Base-by-base conservation (phyloP, 768 basidiomycete genomes). In the Serendipita sp. region DNA sequence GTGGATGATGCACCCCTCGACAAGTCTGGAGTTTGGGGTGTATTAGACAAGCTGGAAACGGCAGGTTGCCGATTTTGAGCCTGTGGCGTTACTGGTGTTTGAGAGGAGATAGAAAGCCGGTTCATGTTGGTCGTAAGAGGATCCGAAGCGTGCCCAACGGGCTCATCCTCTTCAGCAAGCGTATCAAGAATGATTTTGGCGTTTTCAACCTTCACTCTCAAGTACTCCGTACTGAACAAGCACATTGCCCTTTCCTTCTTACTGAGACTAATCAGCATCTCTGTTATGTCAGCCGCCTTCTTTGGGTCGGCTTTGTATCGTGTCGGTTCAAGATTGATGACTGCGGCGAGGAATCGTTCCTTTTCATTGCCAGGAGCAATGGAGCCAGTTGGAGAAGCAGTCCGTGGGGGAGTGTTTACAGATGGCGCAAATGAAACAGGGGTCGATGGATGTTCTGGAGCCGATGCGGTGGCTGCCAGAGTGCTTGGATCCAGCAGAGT, bases 231-330 rank as follows among this genome's bases (percentile, higher is more conserved):
- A 68, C 92, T 94, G 79, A 95, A 95, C 45, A 94, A 77, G 74
- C 92, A 93, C 83, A 94, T 81, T 0, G 90, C 91, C 13, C 92
- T 83, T 68, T 95, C 92, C 66, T 88, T 83, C 74, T 92, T 94
- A 1, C 88, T 85, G 16, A 95, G 78, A 69, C 84, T 86, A 86
- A 92, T 88, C 41, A 94, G 75, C 62, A 95, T 77, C 28, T 87
- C 88, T 0, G 86, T 84, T 51, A 94, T 78, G 67, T 89, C 86
- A 2, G 70, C 70, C 51, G 84, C 82, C 62, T 83, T 80, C 0
- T 76, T 71, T 3, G 80, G 75, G 46, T 68, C 65, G 4, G 56
- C 37, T 38, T 32, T 16, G 56, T 60, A 60, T 8, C 56, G 56
- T 30, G 56, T 30, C 13, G 67, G 28, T 72, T 90, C 88, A 3